Percentiles rank a stretch among this genome's conserved stretches.
phyloP scores from a whole-genome alignment of 768 basidiomycete genomes.

The Bullera alba region DNA sequence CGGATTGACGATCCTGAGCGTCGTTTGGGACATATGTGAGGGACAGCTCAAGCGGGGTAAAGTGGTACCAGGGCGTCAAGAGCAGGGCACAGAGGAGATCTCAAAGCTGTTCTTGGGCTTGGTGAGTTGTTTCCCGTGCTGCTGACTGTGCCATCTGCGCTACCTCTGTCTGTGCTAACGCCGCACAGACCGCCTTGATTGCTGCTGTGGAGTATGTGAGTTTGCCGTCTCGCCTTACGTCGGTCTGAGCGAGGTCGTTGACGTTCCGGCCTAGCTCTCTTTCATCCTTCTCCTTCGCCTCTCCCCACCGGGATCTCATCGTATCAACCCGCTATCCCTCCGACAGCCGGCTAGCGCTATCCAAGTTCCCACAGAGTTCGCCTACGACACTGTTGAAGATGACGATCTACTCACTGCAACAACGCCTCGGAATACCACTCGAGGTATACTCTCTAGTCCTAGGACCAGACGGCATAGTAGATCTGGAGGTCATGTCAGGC shows the following conservation, averaged over 20 bases:
- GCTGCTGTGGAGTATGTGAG: slow-evolving; percentile 28
- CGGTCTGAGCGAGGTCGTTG: background rate
- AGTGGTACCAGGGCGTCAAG: background rate
- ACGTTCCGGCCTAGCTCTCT: slow-evolving; percentile 11
- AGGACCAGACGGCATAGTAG: background rate
- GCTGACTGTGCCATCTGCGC: slow-evolving; percentile 4
- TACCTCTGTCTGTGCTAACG: background rate
- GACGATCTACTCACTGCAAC: background rate
- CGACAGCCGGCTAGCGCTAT: slow-evolving; percentile 9
- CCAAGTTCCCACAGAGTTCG: slow-evolving; percentile 8
- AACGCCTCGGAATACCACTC: too few species aligned
- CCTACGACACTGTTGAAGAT: background rate
- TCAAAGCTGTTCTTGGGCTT: background rate
- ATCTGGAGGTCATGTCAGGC: background rate
- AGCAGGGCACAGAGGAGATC: background rate
- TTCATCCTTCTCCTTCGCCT: slow-evolving; percentile 32
- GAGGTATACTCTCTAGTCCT: too few species aligned
- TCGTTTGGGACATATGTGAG: slow-evolving; percentile 27
- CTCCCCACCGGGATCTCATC: slow-evolving; percentile 13
- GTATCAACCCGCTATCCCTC: slow-evolving; percentile 12
- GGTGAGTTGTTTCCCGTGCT: slow-evolving; percentile 1
- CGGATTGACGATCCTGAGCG: slow-evolving; percentile 14
- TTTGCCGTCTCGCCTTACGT: too few species aligned
- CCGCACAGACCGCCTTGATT: slow-evolving; percentile 17
- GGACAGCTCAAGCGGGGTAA: slow-evolving; percentile 3